Conservation (phyloP, 2,329 filamentous ascomycete species). For the Neodidymelliopsis sp. region DNA sequence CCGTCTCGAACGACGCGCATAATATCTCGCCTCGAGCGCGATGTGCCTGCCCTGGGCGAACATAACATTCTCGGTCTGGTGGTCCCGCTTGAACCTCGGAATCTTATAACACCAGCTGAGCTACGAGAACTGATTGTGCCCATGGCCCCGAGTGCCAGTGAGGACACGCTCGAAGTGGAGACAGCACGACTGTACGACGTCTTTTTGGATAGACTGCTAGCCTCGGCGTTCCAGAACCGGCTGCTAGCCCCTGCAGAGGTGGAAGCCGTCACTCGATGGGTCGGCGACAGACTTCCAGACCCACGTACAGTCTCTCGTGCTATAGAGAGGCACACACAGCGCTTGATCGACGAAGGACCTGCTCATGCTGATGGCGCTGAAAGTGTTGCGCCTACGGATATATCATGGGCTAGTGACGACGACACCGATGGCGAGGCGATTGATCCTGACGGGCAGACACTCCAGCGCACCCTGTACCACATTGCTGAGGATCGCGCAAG, state of each 20-base stretch:
- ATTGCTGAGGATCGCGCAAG: constrained; percentile 93
- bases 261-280: constrained; percentile 27
- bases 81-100: constrained; percentile 33
- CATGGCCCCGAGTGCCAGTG: constrained; percentile 26
- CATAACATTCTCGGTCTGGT: constrained; percentile 35
- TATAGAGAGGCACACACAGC: constrained; percentile 30
- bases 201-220: constrained; percentile 41
- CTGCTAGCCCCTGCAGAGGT: constrained; percentile 29
- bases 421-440: constrained; percentile 51
- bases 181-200: constrained; percentile 39
- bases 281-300: constrained; percentile 28
- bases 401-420: constrained; percentile 40
- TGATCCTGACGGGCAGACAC: constrained; percentile 71
- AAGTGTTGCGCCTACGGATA: constrained; percentile 43
- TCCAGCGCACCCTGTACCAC: constrained; percentile 85
- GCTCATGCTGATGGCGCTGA: constrained; percentile 30
- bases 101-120: constrained; percentile 27
- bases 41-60: constrained; percentile 34
- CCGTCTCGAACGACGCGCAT: constrained; percentile 25
- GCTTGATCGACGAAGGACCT: constrained; percentile 16
- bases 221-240: constrained; percentile 27
- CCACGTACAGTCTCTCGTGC: constrained; percentile 26
- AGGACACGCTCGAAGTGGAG: constrained; percentile 28
- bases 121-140: constrained; percentile 33
- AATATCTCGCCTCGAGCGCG: constrained; percentile 27